Conservation (phyloP, 495 filamentous ascomycete genomes). For the Talaromyces stipitatus region DNA sequence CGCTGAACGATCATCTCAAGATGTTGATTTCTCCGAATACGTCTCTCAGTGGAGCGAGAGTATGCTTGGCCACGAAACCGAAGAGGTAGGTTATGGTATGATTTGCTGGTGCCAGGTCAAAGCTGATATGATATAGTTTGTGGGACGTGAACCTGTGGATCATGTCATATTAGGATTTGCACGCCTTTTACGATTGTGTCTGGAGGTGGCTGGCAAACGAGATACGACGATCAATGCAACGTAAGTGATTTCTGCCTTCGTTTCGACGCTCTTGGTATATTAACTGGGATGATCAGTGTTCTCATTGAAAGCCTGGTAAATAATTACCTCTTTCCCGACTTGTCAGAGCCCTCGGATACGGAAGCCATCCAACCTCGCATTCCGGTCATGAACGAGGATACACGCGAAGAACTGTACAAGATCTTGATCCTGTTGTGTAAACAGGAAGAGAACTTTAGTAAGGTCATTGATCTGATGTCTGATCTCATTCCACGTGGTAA, state of each 20-base stretch:
- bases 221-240: slow-evolving; percentile 37
- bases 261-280: neutral
- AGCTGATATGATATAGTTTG: slow-evolving; percentile 27
- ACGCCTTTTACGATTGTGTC: slow-evolving; percentile 38
- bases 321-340: slow-evolving; percentile 62
- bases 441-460: slow-evolving; percentile 41
- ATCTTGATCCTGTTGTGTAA: slow-evolving; percentile 54
- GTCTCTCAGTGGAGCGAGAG: slow-evolving; percentile 45
- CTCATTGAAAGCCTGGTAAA: slow-evolving; percentile 55
- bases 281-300: slow-evolving; percentile 20
- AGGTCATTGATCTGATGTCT: slow-evolving; percentile 45
- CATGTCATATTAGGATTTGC: slow-evolving; percentile 39
- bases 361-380: slow-evolving; percentile 20
- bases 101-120: neutral
- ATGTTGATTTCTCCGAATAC: slow-evolving; percentile 44
- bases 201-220: slow-evolving; percentile 38
- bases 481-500: slow-evolving; percentile 44
- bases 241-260: slow-evolving; percentile 14
- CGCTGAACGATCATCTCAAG: slow-evolving; percentile 37
- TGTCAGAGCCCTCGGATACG: slow-evolving; percentile 26
- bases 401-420: slow-evolving; percentile 56
- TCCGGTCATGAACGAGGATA: slow-evolving; percentile 46
- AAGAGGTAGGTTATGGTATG: slow-evolving; percentile 29
- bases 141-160: slow-evolving; percentile 44
- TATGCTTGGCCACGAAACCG: slow-evolving; percentile 45